Evolutionary conservation across 192 early-diverging fungal genomes (phyloP).

Genomic region (Neocallimastix lanati): DNA sequence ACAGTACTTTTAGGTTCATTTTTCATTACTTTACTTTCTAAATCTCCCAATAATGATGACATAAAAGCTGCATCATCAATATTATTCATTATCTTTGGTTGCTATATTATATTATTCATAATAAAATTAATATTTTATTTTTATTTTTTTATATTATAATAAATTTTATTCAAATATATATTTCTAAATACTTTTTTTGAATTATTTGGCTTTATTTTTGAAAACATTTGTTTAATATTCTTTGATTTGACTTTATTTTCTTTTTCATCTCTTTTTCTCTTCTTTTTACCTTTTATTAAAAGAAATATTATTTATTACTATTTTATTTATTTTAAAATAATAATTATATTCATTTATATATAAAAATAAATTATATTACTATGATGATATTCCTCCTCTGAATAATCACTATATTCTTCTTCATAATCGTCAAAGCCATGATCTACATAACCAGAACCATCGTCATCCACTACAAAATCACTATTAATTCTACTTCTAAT

Average conservation of each 20-base stretch:
- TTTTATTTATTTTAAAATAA: too few relatives aligned
- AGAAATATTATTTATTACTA: neutral
- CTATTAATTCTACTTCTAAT: neutral
- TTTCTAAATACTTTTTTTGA: neutral
- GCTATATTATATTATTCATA: too few relatives aligned
- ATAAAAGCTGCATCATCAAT: constrained; percentile 12
- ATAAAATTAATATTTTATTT: too few relatives aligned
- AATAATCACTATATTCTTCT: neutral
- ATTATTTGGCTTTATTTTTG: neutral
- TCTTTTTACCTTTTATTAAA: neutral
- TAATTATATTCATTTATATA: too few relatives aligned
- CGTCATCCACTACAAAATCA: constrained; percentile 2
- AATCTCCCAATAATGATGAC: neutral
- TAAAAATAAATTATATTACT: neutral
- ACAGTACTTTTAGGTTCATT: neutral
- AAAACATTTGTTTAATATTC: neutral
- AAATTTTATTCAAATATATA: too few relatives aligned
- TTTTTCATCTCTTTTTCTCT: constrained; percentile 1
- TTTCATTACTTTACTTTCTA: constrained; percentile 2
- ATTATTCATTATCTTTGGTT: neutral
- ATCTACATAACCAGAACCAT: constrained; percentile 3
- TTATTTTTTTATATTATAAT: too few relatives aligned
- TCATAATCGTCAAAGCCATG: constrained; percentile 1
- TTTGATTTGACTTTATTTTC: neutral
- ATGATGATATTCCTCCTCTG: neutral